Percentiles rank a stretch among this genome's conserved stretches.
phyloP scores from a whole-genome alignment of 2,329 filamentous ascomycete species.

The Cordyceps fumosorosea region DNA sequence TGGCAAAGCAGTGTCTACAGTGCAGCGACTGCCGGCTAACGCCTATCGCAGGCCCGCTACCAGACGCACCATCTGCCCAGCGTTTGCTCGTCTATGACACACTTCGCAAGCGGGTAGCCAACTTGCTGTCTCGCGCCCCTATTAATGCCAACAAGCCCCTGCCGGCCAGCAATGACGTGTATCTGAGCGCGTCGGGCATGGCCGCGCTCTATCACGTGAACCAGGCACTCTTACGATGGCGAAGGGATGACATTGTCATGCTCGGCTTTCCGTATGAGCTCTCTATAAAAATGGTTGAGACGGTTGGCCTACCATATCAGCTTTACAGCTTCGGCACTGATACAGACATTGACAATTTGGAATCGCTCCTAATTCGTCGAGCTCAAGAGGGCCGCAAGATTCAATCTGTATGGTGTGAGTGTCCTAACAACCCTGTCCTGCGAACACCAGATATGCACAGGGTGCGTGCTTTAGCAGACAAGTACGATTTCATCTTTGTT shows the following conservation, averaged over 20 bases:
- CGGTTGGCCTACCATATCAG: constrained; percentile 31
- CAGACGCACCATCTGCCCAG: neutral
- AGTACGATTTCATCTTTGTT: constrained; percentile 30
- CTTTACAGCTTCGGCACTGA: constrained; percentile 35
- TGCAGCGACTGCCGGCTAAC: neutral
- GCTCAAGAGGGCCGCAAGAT: constrained; percentile 28
- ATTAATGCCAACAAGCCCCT: constrained; percentile 17
- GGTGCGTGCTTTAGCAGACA: constrained; percentile 21
- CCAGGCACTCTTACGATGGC: constrained; percentile 22
- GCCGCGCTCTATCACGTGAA: constrained; percentile 36
- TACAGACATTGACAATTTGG: constrained; percentile 32
- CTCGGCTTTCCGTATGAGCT: constrained; percentile 40
- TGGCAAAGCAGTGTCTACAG: neutral
- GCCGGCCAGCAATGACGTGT: constrained; percentile 33
- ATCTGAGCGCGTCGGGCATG: constrained; percentile 43
- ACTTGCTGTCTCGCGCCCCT: neutral
- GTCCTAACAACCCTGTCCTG: constrained; percentile 20
- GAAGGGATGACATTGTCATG: constrained; percentile 24
- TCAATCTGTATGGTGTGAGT: constrained; percentile 39
- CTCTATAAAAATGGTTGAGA: constrained; percentile 34
- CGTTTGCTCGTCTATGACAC: neutral
- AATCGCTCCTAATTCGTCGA: constrained; percentile 30
- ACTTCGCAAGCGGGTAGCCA: neutral
- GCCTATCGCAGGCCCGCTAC: neutral
- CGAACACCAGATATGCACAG: constrained; percentile 16